Evolutionary conservation across 2,329 filamentous ascomycete species (phyloP), one percentile per base, ranked within the genome.

Genomic region (Trichothecium sympodiale): DNA sequence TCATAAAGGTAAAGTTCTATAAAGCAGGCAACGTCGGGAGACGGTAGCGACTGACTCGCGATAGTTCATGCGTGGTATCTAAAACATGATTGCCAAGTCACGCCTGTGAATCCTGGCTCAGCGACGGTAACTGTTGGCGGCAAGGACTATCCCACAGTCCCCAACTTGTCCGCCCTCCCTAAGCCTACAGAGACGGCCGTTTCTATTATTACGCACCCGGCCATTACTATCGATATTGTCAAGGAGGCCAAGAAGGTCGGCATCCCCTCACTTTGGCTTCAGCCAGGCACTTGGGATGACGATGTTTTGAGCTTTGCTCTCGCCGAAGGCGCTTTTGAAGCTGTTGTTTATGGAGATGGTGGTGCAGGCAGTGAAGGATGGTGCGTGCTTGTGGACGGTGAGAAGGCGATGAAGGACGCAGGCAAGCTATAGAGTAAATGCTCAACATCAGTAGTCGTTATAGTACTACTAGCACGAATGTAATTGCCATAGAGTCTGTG

Each of bases 1-100:
- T 17, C 82, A 94, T 59, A 88, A 86, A 65, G 78, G 87, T 51
- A 26, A 15, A n/a, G n/a, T 15, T 20, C 36, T 14, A 35, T 26
- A 33, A 8, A 28, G 26, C 26, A n/a, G 16, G 29, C 29, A 26
- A 35, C 31, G 16, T 39, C 29, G 32, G 33, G n/a, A n/a, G n/a
- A n/a, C n/a, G n/a, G n/a, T n/a, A n/a, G n/a, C n/a, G n/a, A n/a
- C n/a, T n/a, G n/a, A n/a, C n/a, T n/a, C n/a, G n/a, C n/a, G 28
- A 12, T 51, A 93, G 87, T 96, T 46, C 85, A 95, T 54, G 74
- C 74, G 12, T 96, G 89, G 89, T 96, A 96, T 59, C 72, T 84
- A 38, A 55, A 67, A 25, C 85, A 86, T 60, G 67, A 69, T 27
- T 73, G 96, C 29, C 76, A 81, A 7, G 85, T 80, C 4, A 86